Percentiles rank a stretch among this genome's conserved stretches.
Evolutionary conservation across 257 asterid species (phyloP).

Genomic region (Nicotiana paniculata): DNA sequence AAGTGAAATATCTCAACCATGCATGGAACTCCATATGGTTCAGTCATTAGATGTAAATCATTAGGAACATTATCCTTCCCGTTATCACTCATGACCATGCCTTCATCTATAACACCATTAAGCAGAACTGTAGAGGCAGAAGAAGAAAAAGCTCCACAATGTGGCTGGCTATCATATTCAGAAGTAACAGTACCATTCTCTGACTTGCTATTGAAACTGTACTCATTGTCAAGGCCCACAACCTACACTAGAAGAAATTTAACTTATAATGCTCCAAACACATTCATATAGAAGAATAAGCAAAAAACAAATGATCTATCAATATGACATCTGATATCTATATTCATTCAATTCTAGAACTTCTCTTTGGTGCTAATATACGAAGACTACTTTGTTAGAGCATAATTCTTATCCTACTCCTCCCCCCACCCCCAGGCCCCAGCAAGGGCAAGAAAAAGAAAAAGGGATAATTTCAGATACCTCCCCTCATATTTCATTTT

Average conservation of each 20-base stretch:
- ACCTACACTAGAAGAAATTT: constrained; percentile 34
- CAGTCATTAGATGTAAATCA: constrained; percentile 69
- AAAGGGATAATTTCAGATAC: neutral
- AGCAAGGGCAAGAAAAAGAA: neutral
- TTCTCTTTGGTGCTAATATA: neutral
- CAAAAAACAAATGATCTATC: neutral
- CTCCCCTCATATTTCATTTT: too few relatives aligned
- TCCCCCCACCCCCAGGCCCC: neutral
- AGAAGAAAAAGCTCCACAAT: constrained; percentile 40
- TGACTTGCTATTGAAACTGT: constrained; percentile 41
- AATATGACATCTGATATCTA: neutral
- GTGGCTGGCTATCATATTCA: constrained; percentile 50
- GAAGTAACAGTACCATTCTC: constrained; percentile 62
- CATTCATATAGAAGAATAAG: constrained; percentile 4
- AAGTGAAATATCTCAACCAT: constrained; percentile 95
- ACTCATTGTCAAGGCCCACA: constrained; percentile 43
- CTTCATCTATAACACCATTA: constrained; percentile 47
- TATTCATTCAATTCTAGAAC: neutral
- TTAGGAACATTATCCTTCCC: constrained; percentile 73
- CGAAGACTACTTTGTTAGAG: neutral
- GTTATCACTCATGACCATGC: constrained; percentile 34
- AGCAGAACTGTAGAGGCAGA: constrained; percentile 41
- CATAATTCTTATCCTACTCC: neutral
- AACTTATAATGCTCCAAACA: neutral
- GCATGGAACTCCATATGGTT: constrained; percentile 91